These are phyloP conservation scores for Nitzschia palea DNA, from an alignment of 108 stramenopile species.

Conservation along the genomic window DNA sequence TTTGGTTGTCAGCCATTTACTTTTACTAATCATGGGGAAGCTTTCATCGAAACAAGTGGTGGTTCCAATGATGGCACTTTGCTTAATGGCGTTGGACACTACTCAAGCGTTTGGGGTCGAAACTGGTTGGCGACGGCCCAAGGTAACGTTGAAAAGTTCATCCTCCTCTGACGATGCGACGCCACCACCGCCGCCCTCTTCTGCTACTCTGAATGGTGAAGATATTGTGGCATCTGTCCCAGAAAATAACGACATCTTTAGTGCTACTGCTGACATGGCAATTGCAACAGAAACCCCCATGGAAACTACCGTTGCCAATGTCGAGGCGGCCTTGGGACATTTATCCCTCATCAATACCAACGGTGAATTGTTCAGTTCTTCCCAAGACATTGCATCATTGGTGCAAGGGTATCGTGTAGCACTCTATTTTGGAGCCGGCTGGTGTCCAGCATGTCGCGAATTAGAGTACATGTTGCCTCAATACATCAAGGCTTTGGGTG, in stretches of 20 bases:
- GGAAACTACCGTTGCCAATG: not conserved
- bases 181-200: too few species aligned
- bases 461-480: slow-evolving; percentile 56
- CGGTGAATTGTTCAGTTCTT: not conserved
- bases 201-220: too few species aligned
- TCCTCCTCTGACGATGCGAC: too few species aligned
- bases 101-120: too few species aligned
- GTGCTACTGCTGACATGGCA: not conserved
- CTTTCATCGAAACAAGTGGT: too few species aligned
- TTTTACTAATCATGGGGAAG: too few species aligned
- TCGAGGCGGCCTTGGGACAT: not conserved
- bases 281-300: not conserved
- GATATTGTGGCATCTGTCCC: too few species aligned
- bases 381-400: slow-evolving; percentile 5
- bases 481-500: slow-evolving; percentile 36
- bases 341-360: not conserved
- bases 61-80: too few species aligned
- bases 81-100: too few species aligned
- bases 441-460: slow-evolving; percentile 69
- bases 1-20: too few species aligned
- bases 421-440: slow-evolving; percentile 60
- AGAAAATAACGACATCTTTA: not conserved
- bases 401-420: slow-evolving; percentile 57
- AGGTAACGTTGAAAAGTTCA: too few species aligned
- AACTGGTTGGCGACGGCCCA: too few species aligned